Conservation (phyloP, 768 basidiomycete genomes). For the Trametes villosa region DNA sequence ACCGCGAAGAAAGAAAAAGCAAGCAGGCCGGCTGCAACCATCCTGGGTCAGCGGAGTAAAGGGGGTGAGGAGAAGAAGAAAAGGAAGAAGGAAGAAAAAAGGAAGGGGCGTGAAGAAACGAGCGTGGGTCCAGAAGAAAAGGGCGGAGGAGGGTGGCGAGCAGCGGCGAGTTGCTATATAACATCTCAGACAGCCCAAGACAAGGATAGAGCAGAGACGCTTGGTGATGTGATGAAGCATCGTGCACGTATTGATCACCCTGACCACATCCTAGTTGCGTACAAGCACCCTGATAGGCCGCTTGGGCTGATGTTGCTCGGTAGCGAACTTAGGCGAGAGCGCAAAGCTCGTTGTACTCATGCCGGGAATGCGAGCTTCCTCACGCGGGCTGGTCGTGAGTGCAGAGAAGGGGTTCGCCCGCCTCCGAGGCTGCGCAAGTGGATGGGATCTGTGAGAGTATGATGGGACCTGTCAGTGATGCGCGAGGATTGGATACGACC, state of each 20-base stretch:
- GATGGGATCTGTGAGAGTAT: neutral
- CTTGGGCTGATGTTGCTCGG: neutral
- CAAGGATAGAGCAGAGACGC: neutral
- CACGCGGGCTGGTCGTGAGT: neutral
- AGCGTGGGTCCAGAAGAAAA: neutral
- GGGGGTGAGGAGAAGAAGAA: neutral
- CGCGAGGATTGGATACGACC: too few relatives aligned
- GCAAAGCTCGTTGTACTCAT: too few relatives aligned
- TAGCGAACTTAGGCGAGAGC: neutral
- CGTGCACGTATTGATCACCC: neutral
- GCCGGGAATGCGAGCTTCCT: neutral
- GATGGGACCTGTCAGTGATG: slow-evolving; percentile 10
- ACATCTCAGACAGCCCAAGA: neutral
- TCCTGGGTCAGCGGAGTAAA: slow-evolving; percentile 13
- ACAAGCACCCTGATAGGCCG: neutral
- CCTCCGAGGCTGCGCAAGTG: neutral
- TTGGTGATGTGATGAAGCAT: neutral
- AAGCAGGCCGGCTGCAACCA: slow-evolving; percentile 30
- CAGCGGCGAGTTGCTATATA: neutral
- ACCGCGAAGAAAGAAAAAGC: slow-evolving; percentile 26
- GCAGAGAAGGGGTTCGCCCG: too few relatives aligned
- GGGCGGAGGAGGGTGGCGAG: neutral
- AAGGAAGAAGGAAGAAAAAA: neutral
- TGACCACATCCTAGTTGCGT: neutral
- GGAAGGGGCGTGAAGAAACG: neutral